phyloP scores from a whole-genome alignment of 768 basidiomycete genomes.

The Tulasnella sp. region DNA sequence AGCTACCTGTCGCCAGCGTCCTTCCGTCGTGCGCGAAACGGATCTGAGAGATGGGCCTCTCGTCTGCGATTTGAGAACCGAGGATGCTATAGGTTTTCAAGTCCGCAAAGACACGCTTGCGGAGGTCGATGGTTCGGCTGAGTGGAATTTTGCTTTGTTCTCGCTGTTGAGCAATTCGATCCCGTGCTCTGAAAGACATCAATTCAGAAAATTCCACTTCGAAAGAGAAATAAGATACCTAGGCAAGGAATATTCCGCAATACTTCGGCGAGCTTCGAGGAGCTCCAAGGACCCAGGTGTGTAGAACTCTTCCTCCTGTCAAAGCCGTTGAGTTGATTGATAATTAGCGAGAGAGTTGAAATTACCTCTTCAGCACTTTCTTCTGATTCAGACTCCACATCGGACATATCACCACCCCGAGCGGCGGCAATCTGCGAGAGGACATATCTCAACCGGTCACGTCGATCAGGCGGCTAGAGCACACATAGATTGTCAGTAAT shows the following conservation, averaged over 20 bases:
- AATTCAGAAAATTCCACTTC: conserved; percentile 19
- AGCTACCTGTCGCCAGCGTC: conserved; percentile 83
- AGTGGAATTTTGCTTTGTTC: conserved; percentile 81
- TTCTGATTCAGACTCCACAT: conserved; percentile 44
- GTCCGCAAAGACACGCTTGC: conserved; percentile 80
- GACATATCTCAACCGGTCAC: conserved; percentile 91
- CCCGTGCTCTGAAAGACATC: conserved; percentile 71
- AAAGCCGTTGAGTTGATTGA: neutral
- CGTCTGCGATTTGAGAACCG: conserved; percentile 96
- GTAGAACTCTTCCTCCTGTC: conserved; percentile 89
- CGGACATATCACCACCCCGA: conserved; percentile 68
- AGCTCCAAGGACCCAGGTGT: conserved; percentile 82
- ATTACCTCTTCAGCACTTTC: conserved; percentile 68
- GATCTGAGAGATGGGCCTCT: conserved; percentile 85
- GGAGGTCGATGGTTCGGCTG: conserved; percentile 78
- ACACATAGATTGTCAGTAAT: neutral
- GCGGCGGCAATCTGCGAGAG: conserved; percentile 88
- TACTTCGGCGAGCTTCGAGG: conserved; percentile 66
- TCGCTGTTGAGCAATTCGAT: conserved; percentile 85
- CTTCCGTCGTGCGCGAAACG: conserved; percentile 89
- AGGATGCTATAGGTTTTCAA: conserved; percentile 91
- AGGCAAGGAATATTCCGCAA: conserved; percentile 91
- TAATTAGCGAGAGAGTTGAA: neutral
- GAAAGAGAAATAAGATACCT: conserved; percentile 46
- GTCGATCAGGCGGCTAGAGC: conserved; percentile 78